Conservation (phyloP, 2,329 filamentous ascomycete genomes). For the Trichoderma atrobrunneum region DNA sequence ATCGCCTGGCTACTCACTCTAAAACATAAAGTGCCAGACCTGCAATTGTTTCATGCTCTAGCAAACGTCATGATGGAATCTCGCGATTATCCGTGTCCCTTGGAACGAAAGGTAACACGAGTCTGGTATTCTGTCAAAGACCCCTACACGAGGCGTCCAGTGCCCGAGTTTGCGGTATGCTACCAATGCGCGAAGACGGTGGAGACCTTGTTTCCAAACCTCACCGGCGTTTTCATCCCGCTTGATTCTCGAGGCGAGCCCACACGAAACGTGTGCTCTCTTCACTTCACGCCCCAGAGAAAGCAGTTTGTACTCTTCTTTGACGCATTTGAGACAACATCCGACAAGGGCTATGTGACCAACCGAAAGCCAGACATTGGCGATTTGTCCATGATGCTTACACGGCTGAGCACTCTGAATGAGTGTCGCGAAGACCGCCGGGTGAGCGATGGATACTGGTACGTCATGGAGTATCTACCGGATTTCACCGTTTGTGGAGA, state of each 20-base stretch:
- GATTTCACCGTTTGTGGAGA: slow-evolving; percentile 83
- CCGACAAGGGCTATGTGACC: slow-evolving; percentile 48
- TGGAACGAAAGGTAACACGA: slow-evolving; percentile 52
- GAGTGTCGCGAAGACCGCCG: slow-evolving; percentile 67
- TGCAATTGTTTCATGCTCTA: slow-evolving; percentile 68
- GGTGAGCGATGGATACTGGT: slow-evolving; percentile 65
- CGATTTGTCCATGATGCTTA: slow-evolving; percentile 62
- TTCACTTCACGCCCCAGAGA: slow-evolving; percentile 57
- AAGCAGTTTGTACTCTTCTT: slow-evolving; percentile 59
- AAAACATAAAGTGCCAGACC: slow-evolving; percentile 63
- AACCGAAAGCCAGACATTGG: slow-evolving; percentile 53
- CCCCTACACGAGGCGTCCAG: slow-evolving; percentile 58
- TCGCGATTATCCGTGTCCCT: slow-evolving; percentile 56
- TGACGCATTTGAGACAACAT: slow-evolving; percentile 56
- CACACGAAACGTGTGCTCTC: slow-evolving; percentile 60
- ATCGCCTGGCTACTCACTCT: slow-evolving; percentile 79
- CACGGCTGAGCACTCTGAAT: slow-evolving; percentile 53
- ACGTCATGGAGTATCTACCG: slow-evolving; percentile 71
- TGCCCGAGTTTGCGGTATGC: slow-evolving; percentile 74
- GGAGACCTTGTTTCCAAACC: slow-evolving; percentile 68
- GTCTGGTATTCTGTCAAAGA: slow-evolving; percentile 76
- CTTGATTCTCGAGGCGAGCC: slow-evolving; percentile 46
- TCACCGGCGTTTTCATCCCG: slow-evolving; percentile 64
- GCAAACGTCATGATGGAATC: slow-evolving; percentile 55
- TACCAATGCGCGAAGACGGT: slow-evolving; percentile 69